These are phyloP conservation scores for Blumeria graminis DNA, from an alignment of 2,329 filamentous ascomycete genomes.

Conservation along the genomic window DNA sequence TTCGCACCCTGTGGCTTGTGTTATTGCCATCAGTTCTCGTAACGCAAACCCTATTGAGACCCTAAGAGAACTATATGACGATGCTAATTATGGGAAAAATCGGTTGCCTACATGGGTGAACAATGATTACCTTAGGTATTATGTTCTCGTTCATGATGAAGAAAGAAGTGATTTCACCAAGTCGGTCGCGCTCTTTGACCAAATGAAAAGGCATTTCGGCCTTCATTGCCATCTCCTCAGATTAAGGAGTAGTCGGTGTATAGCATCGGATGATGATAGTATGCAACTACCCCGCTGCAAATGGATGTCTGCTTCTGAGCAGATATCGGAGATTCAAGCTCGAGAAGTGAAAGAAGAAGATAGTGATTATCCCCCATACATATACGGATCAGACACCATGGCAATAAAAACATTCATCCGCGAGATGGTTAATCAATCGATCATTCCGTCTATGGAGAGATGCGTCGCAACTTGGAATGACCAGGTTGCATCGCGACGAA, in stretches of 20 bases:
- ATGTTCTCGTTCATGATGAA: conserved; percentile 89
- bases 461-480: conserved; percentile 87
- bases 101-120: conserved; percentile 68
- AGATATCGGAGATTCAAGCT: conserved; percentile 47
- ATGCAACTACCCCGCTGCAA: conserved; percentile 57
- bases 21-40: conserved; percentile 84
- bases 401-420: conserved; percentile 75
- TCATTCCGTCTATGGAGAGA: conserved; percentile 90
- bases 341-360: conserved; percentile 46
- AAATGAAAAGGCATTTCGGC: conserved; percentile 98
- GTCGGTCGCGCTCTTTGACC: conserved; percentile 77
- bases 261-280: conserved; percentile 78
- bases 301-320: conserved; percentile 75
- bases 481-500: conserved; percentile 72
- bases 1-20: conserved; percentile 75
- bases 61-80: conserved; percentile 57
- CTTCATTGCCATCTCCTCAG: conserved; percentile 82
- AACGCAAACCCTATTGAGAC: conserved; percentile 69
- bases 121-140: conserved; percentile 81
- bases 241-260: conserved; percentile 61
- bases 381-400: conserved; percentile 80
- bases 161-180: conserved; percentile 80
- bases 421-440: conserved; percentile 85
- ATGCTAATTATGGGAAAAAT: conserved; percentile 55
- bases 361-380: conserved; percentile 47